Conservation (phyloP, 208 protist genomes). For the Vickermania spadyakhi region DNA sequence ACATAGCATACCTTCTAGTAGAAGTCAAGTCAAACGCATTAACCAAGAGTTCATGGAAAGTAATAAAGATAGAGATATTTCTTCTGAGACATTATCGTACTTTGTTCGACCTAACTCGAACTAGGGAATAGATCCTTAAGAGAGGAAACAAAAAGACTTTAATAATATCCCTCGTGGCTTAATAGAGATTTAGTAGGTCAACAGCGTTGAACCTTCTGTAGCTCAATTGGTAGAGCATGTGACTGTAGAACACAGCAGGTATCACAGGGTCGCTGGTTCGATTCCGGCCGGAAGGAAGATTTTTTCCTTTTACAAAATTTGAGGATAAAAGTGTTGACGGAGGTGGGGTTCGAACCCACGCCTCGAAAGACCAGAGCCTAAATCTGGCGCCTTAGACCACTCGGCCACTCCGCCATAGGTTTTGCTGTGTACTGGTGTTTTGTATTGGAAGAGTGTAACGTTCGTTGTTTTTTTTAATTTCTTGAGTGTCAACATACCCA, state of each 20-base stretch:
- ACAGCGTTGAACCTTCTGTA: slow-evolving; percentile 12
- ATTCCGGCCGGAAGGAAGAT: slow-evolving; percentile 20
- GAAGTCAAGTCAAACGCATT: too few species aligned
- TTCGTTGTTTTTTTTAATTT: neutral
- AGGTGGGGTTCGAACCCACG: slow-evolving; percentile 69
- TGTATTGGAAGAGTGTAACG: neutral
- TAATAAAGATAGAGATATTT: too few species aligned
- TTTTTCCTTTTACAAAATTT: slow-evolving; percentile 6
- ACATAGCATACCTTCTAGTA: too few species aligned
- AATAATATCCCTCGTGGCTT: too few species aligned
- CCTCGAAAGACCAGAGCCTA: slow-evolving; percentile 69
- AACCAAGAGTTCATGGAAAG: too few species aligned
- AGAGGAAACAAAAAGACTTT: too few species aligned
- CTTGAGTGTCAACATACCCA: slow-evolving; percentile 60
- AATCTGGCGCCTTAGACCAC: slow-evolving; percentile 65
- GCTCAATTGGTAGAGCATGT: slow-evolving; percentile 25
- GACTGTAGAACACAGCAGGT: slow-evolving; percentile 16
- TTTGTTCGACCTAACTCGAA: too few species aligned
- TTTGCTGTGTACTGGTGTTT: too few species aligned
- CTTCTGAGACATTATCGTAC: too few species aligned
- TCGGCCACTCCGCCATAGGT: slow-evolving; percentile 27
- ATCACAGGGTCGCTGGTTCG: slow-evolving; percentile 22
- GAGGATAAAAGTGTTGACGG: slow-evolving; percentile 21
- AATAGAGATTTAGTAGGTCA: too few species aligned
- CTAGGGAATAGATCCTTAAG: too few species aligned